Evolutionary conservation across 176 grass and related monocot genomes (phyloP).

Genomic region (Poa annua): DNA sequence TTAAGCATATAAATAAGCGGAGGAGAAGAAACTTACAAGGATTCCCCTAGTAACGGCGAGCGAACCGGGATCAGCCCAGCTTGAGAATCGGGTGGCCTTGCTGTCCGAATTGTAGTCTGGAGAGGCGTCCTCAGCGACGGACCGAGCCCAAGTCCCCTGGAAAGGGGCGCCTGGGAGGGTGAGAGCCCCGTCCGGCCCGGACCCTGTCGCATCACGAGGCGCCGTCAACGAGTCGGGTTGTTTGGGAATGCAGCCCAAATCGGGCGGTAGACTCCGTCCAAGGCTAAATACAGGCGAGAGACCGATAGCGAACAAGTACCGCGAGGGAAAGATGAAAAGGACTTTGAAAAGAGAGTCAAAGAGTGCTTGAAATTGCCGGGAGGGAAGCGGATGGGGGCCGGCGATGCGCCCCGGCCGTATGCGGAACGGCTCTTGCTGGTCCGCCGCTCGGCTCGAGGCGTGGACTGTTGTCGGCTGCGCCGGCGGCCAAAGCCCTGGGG

Average conservation of each 20-base stretch:
- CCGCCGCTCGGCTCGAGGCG: background rate
- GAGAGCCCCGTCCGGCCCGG: constrained; percentile 58
- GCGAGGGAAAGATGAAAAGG: too few relatives aligned
- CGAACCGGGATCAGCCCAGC: background rate
- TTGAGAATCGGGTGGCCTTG: background rate
- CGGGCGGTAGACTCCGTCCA: too few relatives aligned
- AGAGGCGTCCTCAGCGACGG: too few relatives aligned
- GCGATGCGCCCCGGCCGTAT: constrained; percentile 30
- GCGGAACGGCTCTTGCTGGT: too few relatives aligned
- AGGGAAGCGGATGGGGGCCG: constrained; percentile 72
- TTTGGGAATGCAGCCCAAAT: constrained; percentile 44
- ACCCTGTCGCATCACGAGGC: constrained; percentile 70
- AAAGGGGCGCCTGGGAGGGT: constrained; percentile 55
- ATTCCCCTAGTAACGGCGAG: constrained; percentile 26
- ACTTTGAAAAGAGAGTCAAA: constrained; percentile 33
- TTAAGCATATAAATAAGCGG: background rate
- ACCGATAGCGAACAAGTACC: too few relatives aligned
- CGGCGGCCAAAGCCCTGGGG: too few relatives aligned
- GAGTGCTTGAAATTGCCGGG: constrained; percentile 65
- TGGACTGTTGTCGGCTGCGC: too few relatives aligned
- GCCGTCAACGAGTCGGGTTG: constrained; percentile 35
- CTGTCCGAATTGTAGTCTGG: background rate
- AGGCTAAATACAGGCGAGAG: too few relatives aligned
- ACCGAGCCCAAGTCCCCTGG: constrained; percentile 45
- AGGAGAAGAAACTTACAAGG: constrained; percentile 18